These are phyloP conservation scores for Phylloporus gajari DNA, from an alignment of 1,284 basidiomycete genomes.

Conservation along the genomic window DNA sequence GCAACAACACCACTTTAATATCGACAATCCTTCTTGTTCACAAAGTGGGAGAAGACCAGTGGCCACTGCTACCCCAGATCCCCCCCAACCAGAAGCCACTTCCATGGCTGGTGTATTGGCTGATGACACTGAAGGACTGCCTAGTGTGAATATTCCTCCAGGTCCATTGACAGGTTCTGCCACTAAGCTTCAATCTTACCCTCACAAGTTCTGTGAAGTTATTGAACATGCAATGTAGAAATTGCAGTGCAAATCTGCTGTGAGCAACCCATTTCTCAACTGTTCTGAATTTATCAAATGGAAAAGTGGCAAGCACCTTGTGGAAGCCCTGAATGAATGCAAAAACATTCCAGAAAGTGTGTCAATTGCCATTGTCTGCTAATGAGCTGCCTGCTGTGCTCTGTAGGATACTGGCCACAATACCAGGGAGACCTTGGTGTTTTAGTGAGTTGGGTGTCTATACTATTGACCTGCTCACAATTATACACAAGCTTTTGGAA, in stretches of 20 bases:
- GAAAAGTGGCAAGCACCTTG: neutral
- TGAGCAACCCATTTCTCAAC: neutral
- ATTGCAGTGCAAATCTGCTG: neutral
- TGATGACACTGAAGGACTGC: neutral
- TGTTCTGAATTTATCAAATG: neutral
- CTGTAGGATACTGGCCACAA: neutral
- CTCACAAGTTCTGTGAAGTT: neutral
- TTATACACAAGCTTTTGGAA: neutral
- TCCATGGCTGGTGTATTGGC: neutral
- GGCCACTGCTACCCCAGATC: neutral
- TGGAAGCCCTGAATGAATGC: neutral
- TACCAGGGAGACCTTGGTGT: neutral
- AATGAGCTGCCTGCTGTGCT: neutral
- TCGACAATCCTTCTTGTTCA: neutral
- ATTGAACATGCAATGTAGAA: neutral
- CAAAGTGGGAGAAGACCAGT: neutral
- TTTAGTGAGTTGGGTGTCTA: neutral
- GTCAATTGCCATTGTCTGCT: neutral
- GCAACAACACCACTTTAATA: neutral
- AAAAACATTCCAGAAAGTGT: neutral
- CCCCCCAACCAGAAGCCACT: neutral
- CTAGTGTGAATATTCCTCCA: neutral
- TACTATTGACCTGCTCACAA: neutral
- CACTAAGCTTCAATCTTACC: neutral
- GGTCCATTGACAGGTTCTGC: neutral